Conservation (phyloP, 1,139 yeast species). For the Diutina scorzettiae region DNA sequence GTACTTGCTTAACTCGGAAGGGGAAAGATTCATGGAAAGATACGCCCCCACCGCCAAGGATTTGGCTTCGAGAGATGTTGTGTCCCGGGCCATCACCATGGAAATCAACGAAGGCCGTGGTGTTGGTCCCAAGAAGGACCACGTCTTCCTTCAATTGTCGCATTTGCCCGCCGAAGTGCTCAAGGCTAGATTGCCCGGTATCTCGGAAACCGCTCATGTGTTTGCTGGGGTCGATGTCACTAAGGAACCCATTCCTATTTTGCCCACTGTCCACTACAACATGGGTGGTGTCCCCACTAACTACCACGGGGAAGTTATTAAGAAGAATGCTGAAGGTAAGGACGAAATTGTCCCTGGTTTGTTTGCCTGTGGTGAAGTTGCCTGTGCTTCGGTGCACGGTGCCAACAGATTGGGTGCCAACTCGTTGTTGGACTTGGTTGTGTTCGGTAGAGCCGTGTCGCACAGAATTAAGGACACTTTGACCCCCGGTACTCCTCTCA, state of each 20-base stretch:
- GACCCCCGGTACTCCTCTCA: conserved; percentile 82
- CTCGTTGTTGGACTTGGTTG: conserved; percentile 94
- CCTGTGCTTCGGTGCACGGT: conserved; percentile 98
- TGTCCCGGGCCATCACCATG: conserved; percentile 95
- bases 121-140: conserved; percentile 94
- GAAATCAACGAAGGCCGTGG: conserved; percentile 99
- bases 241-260: conserved; percentile 96
- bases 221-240: conserved; percentile 99
- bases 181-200: conserved; percentile 97
- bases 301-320: conserved; percentile 91
- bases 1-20: conserved; percentile 86
- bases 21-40: conserved; percentile 99
- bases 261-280: conserved; percentile 97
- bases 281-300: conserved; percentile 99
- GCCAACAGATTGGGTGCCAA: conserved; percentile 99
- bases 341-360: conserved; percentile 90
- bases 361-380: conserved; percentile 97
- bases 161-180: conserved; percentile 89
- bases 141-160: conserved; percentile 86
- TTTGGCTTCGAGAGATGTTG: conserved; percentile 97
- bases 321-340: conserved; percentile 75
- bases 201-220: conserved; percentile 95
- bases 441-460: conserved; percentile 96
- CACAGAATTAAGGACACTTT: conserved; percentile 79
- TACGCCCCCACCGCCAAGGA: conserved; percentile 98